Percentiles rank a stretch among this genome's conserved stretches.
These are phyloP conservation scores for Gloeopeniophorella convolvens DNA, from an alignment of 768 basidiomycete genomes.

Conservation along the genomic window DNA sequence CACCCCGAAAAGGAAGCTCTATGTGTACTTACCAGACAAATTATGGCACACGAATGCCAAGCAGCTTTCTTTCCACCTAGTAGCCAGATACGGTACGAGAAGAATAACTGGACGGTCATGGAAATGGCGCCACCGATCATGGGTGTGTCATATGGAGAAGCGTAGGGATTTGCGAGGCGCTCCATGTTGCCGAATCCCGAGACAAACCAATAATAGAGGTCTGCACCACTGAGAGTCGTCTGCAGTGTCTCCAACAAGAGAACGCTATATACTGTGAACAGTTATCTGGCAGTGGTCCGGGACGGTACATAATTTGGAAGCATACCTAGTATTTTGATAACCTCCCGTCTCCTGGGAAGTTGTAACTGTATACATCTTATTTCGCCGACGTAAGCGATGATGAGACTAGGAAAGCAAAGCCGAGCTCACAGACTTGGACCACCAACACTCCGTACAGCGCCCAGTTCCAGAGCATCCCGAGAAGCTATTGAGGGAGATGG, in stretches of 20 bases:
- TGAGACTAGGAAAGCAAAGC: background rate
- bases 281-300: too few relatives aligned
- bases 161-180: background rate
- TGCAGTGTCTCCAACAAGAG: background rate
- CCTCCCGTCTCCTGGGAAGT: slow-evolving; percentile 2
- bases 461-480: slow-evolving; percentile 9
- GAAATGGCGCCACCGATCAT: too few relatives aligned
- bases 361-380: slow-evolving; percentile 12
- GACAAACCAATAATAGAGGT: background rate
- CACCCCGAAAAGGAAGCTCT: too few relatives aligned
- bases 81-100: too few relatives aligned
- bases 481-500: background rate
- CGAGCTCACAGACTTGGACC: slow-evolving; percentile 1
- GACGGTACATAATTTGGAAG: background rate
- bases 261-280: background rate
- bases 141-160: too few relatives aligned
- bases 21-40: too few relatives aligned
- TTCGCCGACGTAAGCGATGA: too few relatives aligned
- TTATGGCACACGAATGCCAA: too few relatives aligned
- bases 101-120: too few relatives aligned
- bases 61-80: too few relatives aligned
- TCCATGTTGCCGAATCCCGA: background rate
- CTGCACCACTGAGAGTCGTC: too few relatives aligned
- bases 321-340: background rate
- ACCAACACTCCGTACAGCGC: slow-evolving; percentile 4